phyloP scores from a whole-genome alignment of 208 protist genomes.

The Acanthamoeba rhysodes region DNA sequence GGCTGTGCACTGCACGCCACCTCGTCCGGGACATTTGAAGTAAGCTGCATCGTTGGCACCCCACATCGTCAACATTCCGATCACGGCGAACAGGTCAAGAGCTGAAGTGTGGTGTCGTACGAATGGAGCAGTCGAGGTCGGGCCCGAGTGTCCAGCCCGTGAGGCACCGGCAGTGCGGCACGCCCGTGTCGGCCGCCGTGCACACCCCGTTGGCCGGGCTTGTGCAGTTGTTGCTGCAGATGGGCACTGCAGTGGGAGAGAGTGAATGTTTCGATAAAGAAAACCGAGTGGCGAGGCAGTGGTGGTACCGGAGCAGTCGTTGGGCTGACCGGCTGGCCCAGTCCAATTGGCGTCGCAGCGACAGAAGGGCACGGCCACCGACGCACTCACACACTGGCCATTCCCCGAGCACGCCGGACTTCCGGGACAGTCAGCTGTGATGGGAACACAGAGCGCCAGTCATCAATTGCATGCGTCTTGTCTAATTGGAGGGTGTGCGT shows the following conservation, averaged over 20 bases:
- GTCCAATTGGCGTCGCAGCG: neutral
- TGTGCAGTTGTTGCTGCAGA: conserved; percentile 2
- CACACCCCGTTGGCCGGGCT: neutral
- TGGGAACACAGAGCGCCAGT: too few relatives aligned
- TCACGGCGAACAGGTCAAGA: too few relatives aligned
- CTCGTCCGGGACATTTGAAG: neutral
- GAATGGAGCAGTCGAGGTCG: neutral
- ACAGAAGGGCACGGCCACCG: neutral
- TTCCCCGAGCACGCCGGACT: neutral
- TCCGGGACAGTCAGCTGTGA: neutral
- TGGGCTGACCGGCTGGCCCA: neutral
- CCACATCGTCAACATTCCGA: neutral
- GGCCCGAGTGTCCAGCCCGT: neutral
- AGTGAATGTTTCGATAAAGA: neutral
- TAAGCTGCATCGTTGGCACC: neutral
- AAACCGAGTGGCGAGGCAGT: neutral
- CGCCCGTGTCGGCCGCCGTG: neutral
- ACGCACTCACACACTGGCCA: neutral
- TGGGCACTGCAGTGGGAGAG: neutral
- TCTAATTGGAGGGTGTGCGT: too few relatives aligned
- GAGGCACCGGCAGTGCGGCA: neutral
- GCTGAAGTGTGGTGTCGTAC: neutral
- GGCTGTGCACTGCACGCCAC: neutral
- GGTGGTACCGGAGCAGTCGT: neutral
- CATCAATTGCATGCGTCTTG: too few relatives aligned